Evolutionary conservation across 78 protist genomes (phyloP).

Genomic region (Dictyostelium purpureum): DNA sequence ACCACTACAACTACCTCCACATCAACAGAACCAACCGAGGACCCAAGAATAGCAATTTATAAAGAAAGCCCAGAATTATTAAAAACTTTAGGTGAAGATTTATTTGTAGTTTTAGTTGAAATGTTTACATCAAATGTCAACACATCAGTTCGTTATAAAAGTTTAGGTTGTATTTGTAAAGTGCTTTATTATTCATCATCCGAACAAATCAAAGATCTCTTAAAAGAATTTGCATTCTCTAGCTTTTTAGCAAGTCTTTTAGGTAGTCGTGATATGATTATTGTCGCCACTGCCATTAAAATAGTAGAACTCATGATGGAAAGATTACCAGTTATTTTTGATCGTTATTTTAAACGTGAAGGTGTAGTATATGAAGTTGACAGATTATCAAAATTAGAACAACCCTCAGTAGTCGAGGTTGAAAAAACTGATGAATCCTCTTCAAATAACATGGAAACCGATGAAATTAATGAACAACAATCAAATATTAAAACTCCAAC

Average conservation of each 20-base stretch:
- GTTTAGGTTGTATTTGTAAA: constrained; percentile 67
- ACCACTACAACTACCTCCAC: background rate
- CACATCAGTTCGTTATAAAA: constrained; percentile 70
- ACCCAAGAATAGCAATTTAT: constrained; percentile 50
- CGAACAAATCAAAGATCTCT: constrained; percentile 25
- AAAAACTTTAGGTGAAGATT: constrained; percentile 9
- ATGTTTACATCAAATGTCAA: constrained; percentile 78
- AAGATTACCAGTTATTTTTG: constrained; percentile 72
- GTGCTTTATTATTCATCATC: constrained; percentile 53
- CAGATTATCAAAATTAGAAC: constrained; percentile 59
- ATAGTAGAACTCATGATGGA: constrained; percentile 70
- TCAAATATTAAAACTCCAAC: background rate
- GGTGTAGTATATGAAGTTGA: constrained; percentile 75
- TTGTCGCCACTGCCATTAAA: constrained; percentile 70
- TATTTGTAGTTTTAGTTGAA: constrained; percentile 57
- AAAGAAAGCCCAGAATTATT: constrained; percentile 42
- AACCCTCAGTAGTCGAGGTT: background rate
- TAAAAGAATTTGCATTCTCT: constrained; percentile 68
- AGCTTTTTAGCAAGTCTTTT: constrained; percentile 75
- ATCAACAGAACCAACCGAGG: constrained; percentile 9
- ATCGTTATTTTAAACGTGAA: constrained; percentile 72
- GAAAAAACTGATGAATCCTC: background rate
- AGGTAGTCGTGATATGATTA: constrained; percentile 70
- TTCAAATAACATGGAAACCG: background rate
- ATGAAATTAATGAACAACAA: background rate